Conservation (phyloP, 1,284 basidiomycete genomes). For the Pseudozyma hubeiensis region DNA sequence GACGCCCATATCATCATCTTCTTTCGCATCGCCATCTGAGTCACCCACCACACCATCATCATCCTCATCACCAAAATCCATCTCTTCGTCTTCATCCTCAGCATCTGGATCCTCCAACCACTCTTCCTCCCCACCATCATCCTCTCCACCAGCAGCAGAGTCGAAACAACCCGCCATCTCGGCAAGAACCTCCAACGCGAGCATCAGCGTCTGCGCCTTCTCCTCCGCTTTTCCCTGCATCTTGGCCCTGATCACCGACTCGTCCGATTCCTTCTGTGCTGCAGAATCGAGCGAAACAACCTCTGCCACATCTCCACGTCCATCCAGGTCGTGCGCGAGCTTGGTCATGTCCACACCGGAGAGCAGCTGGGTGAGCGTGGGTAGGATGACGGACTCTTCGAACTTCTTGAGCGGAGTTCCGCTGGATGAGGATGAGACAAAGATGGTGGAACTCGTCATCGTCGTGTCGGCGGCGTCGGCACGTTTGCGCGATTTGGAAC, state of each 20-base stretch:
- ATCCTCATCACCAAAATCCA: slow-evolving; percentile 19
- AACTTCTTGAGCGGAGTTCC: slow-evolving; percentile 20
- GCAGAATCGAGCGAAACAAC: slow-evolving; percentile 18
- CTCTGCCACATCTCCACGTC: slow-evolving; percentile 20
- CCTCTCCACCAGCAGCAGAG: slow-evolving; percentile 1
- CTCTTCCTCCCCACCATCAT: slow-evolving; percentile 26
- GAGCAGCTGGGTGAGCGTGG: slow-evolving; percentile 22
- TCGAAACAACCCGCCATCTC: slow-evolving; percentile 54
- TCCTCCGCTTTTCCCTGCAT: slow-evolving; percentile 51
- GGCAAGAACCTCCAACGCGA: slow-evolving; percentile 61
- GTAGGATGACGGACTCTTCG: slow-evolving; percentile 37
- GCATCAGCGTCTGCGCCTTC: slow-evolving; percentile 50
- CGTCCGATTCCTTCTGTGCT: slow-evolving; percentile 16
- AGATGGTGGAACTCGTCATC: slow-evolving; percentile 33
- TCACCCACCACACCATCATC: slow-evolving; percentile 11
- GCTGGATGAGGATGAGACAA: slow-evolving; percentile 5
- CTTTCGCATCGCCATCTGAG: background rate
- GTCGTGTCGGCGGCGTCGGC: background rate
- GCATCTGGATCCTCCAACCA: slow-evolving; percentile 42
- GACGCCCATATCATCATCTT: slow-evolving; percentile 33
- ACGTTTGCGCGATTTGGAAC: slow-evolving; percentile 23
- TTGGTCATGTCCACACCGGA: slow-evolving; percentile 29
- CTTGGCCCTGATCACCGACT: slow-evolving; percentile 25
- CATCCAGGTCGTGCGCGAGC: slow-evolving; percentile 41
- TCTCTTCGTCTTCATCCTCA: slow-evolving; percentile 22